These are phyloP conservation scores for Escallonia herrerae DNA, from an alignment of 129 eudicot species.

Conservation along the genomic window DNA sequence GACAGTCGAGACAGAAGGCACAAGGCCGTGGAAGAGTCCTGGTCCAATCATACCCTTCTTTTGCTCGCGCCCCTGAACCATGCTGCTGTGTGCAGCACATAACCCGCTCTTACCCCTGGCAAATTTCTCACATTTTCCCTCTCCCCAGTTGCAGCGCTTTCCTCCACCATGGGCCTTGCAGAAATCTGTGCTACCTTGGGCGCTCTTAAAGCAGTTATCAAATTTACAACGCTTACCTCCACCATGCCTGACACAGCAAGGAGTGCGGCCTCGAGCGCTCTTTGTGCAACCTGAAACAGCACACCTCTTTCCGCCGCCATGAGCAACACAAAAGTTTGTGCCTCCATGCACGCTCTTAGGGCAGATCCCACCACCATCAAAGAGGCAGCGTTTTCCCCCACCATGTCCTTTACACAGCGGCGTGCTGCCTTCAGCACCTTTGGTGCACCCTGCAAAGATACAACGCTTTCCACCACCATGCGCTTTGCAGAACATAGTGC, in stretches of 20 bases:
- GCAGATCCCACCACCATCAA: slow-evolving; percentile 95
- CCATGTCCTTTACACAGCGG: slow-evolving; percentile 97
- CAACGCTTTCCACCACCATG: slow-evolving; percentile 98
- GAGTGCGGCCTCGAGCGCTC: slow-evolving; percentile 93
- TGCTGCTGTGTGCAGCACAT: slow-evolving; percentile 77
- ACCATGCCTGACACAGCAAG: slow-evolving; percentile 83
- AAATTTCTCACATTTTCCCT: slow-evolving; percentile 83
- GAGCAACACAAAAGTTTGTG: slow-evolving; percentile 87
- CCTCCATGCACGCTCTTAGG: slow-evolving; percentile 98
- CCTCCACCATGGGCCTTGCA: slow-evolving; percentile 94
- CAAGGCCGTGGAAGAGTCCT: slow-evolving; percentile 58
- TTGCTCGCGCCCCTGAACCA: slow-evolving; percentile 45
- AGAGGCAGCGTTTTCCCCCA: slow-evolving; percentile 82
- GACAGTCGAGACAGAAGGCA: slow-evolving; percentile 22
- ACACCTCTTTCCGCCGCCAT: slow-evolving; percentile 94
- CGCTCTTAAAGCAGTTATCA: slow-evolving; percentile 74
- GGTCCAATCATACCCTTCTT: slow-evolving; percentile 47
- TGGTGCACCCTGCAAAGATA: slow-evolving; percentile 82
- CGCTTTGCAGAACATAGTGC: slow-evolving; percentile 93
- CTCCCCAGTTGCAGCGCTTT: slow-evolving; percentile 75
- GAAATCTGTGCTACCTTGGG: slow-evolving; percentile 87
- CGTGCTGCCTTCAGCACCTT: slow-evolving; percentile 97
- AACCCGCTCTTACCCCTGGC: slow-evolving; percentile 82
- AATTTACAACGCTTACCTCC: slow-evolving; percentile 85
- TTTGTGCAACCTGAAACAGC: slow-evolving; percentile 72